Evolutionary conservation across 257 asterid genomes (phyloP), one percentile per base, ranked within the genome.

Genomic region (Jasminum sambac): DNA sequence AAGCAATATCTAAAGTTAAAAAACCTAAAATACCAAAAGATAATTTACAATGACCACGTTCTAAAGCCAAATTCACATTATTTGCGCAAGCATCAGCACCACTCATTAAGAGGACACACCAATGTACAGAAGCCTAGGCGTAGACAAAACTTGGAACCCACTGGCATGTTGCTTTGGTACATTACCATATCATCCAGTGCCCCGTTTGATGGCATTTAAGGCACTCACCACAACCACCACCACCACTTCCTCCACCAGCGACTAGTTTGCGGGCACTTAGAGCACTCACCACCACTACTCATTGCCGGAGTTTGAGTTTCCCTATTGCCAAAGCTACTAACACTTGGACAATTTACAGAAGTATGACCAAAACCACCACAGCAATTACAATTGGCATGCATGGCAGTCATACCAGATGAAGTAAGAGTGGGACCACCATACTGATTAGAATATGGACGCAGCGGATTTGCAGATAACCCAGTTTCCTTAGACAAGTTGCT

Each of bases 361-460:
- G 46, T 87, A 68, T 95, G 99, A 46, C 97, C 98, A 0, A 78
- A 74, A 26, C 86, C 87, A 40, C 98, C 96, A 82, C 98, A 95
- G 88, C 82, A 83, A 50, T 73, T 86, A 77, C 98, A 95, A 46
- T 76, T 85, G 39, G 69, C 64, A 66, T 81, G 69, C 80, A 55
- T 73, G 64, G 88, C 90, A 55, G 75, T n/a, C 8, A 82, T 65
- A 21, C 80, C 77, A 11, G 89, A 46, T 16, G 87, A 79, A 77
- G 85, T 75, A 23, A 67, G 38, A 68, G 76, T 74, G n/a, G 89
- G 71, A 55, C 88, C 88, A 68, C 84, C 90, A 70, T 77, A 73
- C 65, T 80, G 88, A 64, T 80, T 91, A 39, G 88, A 85, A 75
- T 77, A 77, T 13, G 84, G 69, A 63, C 81, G 70, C 76, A 80